Conservation (phyloP, 2,329 filamentous ascomycete species). For the Xylariaceae sp. region DNA sequence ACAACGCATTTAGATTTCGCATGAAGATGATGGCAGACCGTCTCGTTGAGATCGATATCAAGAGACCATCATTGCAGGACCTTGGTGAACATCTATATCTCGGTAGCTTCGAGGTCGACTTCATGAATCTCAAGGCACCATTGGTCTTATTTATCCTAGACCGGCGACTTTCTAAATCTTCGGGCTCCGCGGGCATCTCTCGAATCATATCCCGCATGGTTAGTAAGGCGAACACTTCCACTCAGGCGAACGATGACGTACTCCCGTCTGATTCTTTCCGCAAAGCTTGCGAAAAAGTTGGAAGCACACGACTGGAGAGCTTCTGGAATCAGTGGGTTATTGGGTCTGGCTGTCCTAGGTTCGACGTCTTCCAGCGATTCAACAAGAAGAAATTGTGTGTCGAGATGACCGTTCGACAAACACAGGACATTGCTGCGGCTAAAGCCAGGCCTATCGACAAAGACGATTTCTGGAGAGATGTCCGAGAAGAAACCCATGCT, state of each 20-base stretch:
- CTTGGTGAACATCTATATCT: constrained; percentile 79
- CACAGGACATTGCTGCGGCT: constrained; percentile 57
- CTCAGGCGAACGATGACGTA: constrained; percentile 69
- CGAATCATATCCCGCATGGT: constrained; percentile 87
- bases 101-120: constrained; percentile 85
- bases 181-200: constrained; percentile 80
- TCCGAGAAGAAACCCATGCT: constrained; percentile 77
- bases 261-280: constrained; percentile 79
- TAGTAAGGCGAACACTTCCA: constrained; percentile 76
- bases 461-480: constrained; percentile 79
- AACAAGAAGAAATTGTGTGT: constrained; percentile 98
- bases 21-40: constrained; percentile 85
- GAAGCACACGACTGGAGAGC: constrained; percentile 81
- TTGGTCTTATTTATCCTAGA: constrained; percentile 94
- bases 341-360: constrained; percentile 85
- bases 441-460: constrained; percentile 66
- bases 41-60: constrained; percentile 80
- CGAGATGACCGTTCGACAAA: constrained; percentile 86
- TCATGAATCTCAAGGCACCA: constrained; percentile 88
- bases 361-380: constrained; percentile 85
- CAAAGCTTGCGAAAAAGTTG: constrained; percentile 83
- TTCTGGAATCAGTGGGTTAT: constrained; percentile 96
- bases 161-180: constrained; percentile 85
- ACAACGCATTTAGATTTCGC: constrained; percentile 91
- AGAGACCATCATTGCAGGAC: constrained; percentile 80